Evolutionary conservation across 2,329 filamentous ascomycete species (phyloP).

Genomic region (Pseudopyricularia cyperi): DNA sequence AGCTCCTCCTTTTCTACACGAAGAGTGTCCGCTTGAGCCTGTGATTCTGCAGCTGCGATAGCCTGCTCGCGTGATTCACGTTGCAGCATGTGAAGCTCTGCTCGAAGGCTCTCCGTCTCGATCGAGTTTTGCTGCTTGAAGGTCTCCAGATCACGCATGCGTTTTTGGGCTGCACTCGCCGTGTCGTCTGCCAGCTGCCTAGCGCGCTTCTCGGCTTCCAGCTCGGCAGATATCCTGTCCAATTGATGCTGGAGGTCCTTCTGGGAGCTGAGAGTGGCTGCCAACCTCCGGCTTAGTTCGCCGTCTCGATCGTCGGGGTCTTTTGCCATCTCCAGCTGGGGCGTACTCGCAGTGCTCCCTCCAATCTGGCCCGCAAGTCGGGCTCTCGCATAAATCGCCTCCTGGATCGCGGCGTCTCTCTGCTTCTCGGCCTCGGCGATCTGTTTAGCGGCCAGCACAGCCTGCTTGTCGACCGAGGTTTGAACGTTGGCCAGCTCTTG

Average conservation of each 20-base stretch:
- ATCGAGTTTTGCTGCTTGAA: slow-evolving; percentile 73
- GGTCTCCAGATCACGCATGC: slow-evolving; percentile 70
- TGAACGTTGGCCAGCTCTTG: slow-evolving; percentile 84
- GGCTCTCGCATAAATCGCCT: slow-evolving; percentile 90
- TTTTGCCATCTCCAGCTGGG: slow-evolving; percentile 45
- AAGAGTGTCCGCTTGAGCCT: slow-evolving; percentile 62
- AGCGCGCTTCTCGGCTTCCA: slow-evolving; percentile 69
- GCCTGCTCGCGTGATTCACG: slow-evolving; percentile 70
- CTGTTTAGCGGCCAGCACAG: slow-evolving; percentile 69
- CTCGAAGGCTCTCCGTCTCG: slow-evolving; percentile 74
- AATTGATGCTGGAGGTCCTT: slow-evolving; percentile 69
- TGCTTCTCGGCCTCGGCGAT: slow-evolving; percentile 93
- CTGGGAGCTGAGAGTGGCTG: slow-evolving; percentile 65
- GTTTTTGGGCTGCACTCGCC: slow-evolving; percentile 65
- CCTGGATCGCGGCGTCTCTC: slow-evolving; percentile 83
- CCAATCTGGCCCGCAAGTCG: slow-evolving; percentile 69
- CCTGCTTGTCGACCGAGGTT: slow-evolving; percentile 76
- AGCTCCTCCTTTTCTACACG: slow-evolving; percentile 77
- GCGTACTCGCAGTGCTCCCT: slow-evolving; percentile 47
- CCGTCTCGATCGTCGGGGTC: slow-evolving; percentile 53
- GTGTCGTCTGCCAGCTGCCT: slow-evolving; percentile 83
- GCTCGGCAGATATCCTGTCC: slow-evolving; percentile 54
- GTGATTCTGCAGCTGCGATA: slow-evolving; percentile 62
- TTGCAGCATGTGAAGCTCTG: slow-evolving; percentile 71
- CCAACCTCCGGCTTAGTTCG: slow-evolving; percentile 72